Percentiles rank a stretch among this genome's conserved stretches.
Conservation (phyloP, 306 rosid species). For the Quercus bicolor region DNA sequence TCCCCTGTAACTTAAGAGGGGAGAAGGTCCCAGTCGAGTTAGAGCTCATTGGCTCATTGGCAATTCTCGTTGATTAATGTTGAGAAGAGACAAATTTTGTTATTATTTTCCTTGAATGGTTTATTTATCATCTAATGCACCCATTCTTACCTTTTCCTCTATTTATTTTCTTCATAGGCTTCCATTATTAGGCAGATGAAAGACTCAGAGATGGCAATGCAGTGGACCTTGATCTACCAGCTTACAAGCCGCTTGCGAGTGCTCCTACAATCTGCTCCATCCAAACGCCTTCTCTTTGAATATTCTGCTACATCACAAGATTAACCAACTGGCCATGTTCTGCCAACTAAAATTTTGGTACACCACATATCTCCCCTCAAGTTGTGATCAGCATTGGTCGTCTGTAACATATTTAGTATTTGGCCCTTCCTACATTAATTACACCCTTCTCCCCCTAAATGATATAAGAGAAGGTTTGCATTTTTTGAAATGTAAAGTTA, state of each 20-base stretch:
- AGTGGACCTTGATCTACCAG: conserved; percentile 87
- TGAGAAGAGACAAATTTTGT: neutral
- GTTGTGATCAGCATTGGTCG: neutral
- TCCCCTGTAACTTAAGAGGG: too few relatives aligned
- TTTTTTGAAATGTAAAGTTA: neutral
- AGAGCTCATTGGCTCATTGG: too few relatives aligned
- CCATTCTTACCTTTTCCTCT: neutral
- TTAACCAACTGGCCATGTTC: conserved; percentile 20
- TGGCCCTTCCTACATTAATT: neutral
- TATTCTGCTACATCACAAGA: conserved; percentile 75
- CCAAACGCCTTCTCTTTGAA: conserved; percentile 68
- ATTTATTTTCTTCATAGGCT: conserved; percentile 42
- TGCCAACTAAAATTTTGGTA: neutral
- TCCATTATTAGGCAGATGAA: conserved; percentile 85
- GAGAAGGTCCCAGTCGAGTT: too few relatives aligned
- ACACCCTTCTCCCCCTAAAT: neutral
- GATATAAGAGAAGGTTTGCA: neutral
- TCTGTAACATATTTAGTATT: neutral
- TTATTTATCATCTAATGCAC: conserved; percentile 12
- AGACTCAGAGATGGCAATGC: conserved; percentile 89
- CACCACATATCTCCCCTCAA: neutral
- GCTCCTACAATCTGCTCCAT: conserved; percentile 69
- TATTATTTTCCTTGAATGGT: neutral
- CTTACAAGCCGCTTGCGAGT: conserved; percentile 74
- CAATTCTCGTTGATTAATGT: too few relatives aligned